These are phyloP conservation scores for Rhizophagus sp. DNA, from an alignment of 192 early-diverging fungal genomes.

Conservation along the genomic window DNA sequence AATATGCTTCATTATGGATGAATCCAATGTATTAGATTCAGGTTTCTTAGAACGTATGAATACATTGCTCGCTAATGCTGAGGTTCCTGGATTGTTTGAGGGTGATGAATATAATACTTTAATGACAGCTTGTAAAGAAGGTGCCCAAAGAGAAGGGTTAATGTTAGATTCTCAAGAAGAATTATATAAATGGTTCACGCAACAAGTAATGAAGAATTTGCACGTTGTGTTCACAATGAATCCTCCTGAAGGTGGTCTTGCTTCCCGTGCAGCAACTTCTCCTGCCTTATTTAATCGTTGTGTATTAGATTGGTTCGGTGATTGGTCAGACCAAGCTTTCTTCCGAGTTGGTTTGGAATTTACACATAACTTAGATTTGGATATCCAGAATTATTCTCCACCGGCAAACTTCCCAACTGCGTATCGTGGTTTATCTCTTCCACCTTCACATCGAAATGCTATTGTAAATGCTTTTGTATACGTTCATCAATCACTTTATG, in stretches of 20 bases:
- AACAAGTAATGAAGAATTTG: conserved; percentile 93
- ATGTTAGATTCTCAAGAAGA: conserved; percentile 94
- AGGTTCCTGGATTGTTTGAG: conserved; percentile 98
- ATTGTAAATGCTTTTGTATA: conserved; percentile 90
- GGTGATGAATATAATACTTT: conserved; percentile 95
- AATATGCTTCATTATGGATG: conserved; percentile 90
- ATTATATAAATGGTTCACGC: conserved; percentile 97
- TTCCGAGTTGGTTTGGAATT: conserved; percentile 98
- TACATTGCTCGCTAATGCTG: conserved; percentile 96
- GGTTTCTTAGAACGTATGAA: conserved; percentile 99
- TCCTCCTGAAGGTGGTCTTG: conserved; percentile 90
- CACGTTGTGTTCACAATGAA: conserved; percentile 99
- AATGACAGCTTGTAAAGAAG: conserved; percentile 95
- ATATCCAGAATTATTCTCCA: conserved; percentile 63
- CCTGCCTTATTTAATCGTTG: conserved; percentile 99
- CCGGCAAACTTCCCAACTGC: conserved; percentile 76
- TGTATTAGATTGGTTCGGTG: conserved; percentile 99
- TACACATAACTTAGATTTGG: conserved; percentile 87
- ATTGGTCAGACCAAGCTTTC: conserved; percentile 98
- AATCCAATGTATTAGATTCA: conserved; percentile 95
- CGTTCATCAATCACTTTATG: conserved; percentile 89
- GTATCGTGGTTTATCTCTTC: conserved; percentile 69
- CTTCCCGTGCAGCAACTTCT: conserved; percentile 92
- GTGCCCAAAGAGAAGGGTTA: conserved; percentile 87
- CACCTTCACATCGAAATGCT: conserved; percentile 78